A percentile compares a stretch with the other conserved stretches of the same genome.
Conservation (phyloP, 805 yeast genomes). For the Blastobotrys robertii region DNA sequence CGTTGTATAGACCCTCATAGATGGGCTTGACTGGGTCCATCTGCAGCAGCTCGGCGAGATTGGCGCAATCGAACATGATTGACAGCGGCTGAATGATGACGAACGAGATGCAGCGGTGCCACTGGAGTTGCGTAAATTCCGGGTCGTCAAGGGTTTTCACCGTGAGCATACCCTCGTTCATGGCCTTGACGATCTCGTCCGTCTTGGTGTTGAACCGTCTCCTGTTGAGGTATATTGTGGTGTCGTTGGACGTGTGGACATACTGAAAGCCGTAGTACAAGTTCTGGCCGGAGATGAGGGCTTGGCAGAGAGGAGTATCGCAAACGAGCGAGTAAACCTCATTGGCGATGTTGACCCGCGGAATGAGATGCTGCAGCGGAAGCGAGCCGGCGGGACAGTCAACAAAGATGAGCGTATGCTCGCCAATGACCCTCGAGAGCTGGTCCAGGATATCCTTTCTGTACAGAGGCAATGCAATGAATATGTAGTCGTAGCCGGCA, state of each 20-base stretch:
- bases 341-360: conserved; percentile 12
- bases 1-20: conserved; percentile 68
- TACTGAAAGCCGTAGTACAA: background rate
- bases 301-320: conserved; percentile 8
- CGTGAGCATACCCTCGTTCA: conserved; percentile 18
- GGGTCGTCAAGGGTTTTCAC: conserved; percentile 1
- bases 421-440: conserved; percentile 9
- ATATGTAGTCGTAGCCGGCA: no score
- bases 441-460: conserved; percentile 5
- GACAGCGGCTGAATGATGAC: conserved; percentile 71
- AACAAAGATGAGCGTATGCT: conserved; percentile 13
- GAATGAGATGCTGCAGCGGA: conserved; percentile 8
- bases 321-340: conserved; percentile 11
- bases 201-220: background rate
- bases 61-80: conserved; percentile 61
- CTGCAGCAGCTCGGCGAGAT: conserved; percentile 45
- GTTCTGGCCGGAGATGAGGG: conserved; percentile 4
- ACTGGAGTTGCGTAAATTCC: conserved; percentile 38
- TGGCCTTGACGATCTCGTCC: conserved; percentile 8
- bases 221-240: conserved; percentile 1
- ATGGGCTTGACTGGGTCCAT: conserved; percentile 73
- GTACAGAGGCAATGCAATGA: conserved; percentile 4
- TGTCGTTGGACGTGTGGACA: conserved; percentile 1
- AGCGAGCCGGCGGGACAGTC: conserved; percentile 12
- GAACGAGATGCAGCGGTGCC: conserved; percentile 75